Percentiles rank a stretch among this genome's conserved stretches.
Conservation (phyloP, 2,329 filamentous ascomycete genomes). For the Lecanicillium sp. region DNA sequence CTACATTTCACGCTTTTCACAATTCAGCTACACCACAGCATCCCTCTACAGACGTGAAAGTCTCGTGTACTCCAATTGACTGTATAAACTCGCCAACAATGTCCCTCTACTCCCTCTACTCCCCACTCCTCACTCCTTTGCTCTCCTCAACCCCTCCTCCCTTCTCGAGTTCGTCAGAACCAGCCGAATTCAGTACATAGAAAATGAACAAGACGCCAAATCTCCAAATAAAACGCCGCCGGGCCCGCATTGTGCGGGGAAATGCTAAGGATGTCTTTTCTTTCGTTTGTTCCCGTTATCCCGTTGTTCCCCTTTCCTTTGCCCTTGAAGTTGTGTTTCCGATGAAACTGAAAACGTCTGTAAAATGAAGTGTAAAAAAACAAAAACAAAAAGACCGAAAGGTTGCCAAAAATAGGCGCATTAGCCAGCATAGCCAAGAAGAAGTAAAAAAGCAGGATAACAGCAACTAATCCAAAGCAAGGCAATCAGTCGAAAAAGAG, state of each 20-base stretch:
- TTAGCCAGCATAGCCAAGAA: constrained; percentile 6
- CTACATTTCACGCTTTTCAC: neutral
- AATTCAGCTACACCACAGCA: neutral
- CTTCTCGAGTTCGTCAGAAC: no score
- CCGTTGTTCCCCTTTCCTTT: neutral
- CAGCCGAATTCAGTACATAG: constrained; percentile 15
- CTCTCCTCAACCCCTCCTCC: no score
- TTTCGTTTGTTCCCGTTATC: neutral
- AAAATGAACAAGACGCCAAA: constrained; percentile 11
- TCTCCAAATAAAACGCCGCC: constrained; percentile 12
- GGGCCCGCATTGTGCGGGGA: constrained; percentile 8
- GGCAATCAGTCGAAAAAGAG: neutral
- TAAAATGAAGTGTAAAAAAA: neutral
- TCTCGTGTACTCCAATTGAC: constrained; percentile 13
- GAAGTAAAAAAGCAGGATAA: neutral
- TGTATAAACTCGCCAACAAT: constrained; percentile 2
- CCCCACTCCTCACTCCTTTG: no score
- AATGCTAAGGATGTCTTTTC: constrained; percentile 10
- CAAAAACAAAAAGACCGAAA: constrained; percentile 5
- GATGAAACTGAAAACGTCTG: neutral
- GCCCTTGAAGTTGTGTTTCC: neutral
- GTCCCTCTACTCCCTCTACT: neutral
- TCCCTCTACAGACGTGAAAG: no score
- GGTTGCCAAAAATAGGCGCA: neutral
- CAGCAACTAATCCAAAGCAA: no score